Conservation (phyloP, 2,329 filamentous ascomycete genomes). For the Huntiella moniliformis region DNA sequence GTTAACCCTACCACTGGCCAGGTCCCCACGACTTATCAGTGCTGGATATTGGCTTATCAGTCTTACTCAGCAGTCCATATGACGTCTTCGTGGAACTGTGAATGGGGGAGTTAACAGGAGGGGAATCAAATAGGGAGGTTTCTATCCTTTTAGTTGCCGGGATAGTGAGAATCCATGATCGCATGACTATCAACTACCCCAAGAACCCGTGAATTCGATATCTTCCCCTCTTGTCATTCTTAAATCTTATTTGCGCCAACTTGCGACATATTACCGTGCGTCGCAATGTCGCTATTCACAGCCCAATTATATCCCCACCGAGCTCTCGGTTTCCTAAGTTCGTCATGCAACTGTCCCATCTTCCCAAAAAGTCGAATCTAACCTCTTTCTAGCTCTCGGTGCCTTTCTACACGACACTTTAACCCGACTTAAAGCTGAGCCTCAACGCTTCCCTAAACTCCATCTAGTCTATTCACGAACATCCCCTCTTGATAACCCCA, state of each 20-base stretch:
- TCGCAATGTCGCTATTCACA: constrained; percentile 29
- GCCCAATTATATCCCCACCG: constrained; percentile 49
- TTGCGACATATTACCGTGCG: background rate
- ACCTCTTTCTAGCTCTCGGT: constrained; percentile 46
- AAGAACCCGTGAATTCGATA: no score
- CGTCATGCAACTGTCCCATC: background rate
- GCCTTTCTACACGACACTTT: constrained; percentile 81
- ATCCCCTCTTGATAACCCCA: constrained; percentile 53
- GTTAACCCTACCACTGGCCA: no score
- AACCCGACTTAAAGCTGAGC: constrained; percentile 73
- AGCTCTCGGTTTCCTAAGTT: constrained; percentile 42
- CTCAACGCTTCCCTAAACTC: constrained; percentile 63
- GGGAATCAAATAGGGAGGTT: background rate
- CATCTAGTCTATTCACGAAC: constrained; percentile 65
- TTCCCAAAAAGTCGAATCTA: background rate
- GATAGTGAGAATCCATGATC: no score
- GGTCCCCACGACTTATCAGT: background rate
- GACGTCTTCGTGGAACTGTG: constrained; percentile 4
- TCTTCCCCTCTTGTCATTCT: background rate
- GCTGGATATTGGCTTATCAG: background rate
- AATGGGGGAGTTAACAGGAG: background rate
- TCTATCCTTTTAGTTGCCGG: no score
- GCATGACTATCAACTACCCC: no score
- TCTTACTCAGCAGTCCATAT: constrained; percentile 10
- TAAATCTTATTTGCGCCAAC: background rate